Conservation (phyloP, 176 grass and related monocot genomes). For the Melocanna baccifera region DNA sequence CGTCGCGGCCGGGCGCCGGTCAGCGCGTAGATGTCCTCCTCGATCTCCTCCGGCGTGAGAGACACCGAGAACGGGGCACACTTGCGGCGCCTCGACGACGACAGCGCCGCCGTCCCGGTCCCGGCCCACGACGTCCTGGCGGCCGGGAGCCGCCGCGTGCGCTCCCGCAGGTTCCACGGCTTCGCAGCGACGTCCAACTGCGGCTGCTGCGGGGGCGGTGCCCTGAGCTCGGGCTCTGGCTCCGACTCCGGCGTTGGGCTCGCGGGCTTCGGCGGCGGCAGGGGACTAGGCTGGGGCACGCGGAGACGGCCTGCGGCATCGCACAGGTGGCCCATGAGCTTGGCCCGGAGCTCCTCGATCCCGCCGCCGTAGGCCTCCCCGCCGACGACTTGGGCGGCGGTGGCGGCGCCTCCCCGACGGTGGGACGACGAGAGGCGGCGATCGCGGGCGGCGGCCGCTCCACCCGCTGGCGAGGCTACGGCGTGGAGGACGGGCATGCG, state of each 20-base stretch:
- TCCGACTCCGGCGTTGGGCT: neutral
- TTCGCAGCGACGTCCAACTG: neutral
- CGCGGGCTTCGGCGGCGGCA: neutral
- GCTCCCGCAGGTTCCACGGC: slow-evolving; percentile 85
- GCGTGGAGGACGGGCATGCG: slow-evolving; percentile 4
- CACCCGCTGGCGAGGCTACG: neutral
- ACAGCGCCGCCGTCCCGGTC: neutral
- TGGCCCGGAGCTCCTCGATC: slow-evolving; percentile 51
- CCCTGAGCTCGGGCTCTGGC: neutral
- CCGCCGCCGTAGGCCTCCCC: slow-evolving; percentile 21
- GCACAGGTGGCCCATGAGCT: slow-evolving; percentile 74
- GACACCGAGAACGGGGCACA: slow-evolving; percentile 53
- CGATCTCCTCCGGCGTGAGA: slow-evolving; percentile 76
- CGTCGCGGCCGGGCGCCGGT: slow-evolving; percentile 75
- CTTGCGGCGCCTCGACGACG: slow-evolving; percentile 34
- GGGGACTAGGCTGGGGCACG: neutral
- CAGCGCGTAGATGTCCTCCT: slow-evolving; percentile 92
- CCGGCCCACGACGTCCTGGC: slow-evolving; percentile 8
- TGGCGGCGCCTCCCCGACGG: neutral
- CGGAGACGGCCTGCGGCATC: slow-evolving; percentile 58
- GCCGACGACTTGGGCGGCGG: neutral
- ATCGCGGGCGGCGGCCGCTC: neutral
- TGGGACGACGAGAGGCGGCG: slow-evolving; percentile 11
- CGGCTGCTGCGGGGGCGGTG: neutral
- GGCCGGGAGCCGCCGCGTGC: slow-evolving; percentile 27